Conservation (phyloP, 164 flowering plant species). For the Aristolochia californica region DNA sequence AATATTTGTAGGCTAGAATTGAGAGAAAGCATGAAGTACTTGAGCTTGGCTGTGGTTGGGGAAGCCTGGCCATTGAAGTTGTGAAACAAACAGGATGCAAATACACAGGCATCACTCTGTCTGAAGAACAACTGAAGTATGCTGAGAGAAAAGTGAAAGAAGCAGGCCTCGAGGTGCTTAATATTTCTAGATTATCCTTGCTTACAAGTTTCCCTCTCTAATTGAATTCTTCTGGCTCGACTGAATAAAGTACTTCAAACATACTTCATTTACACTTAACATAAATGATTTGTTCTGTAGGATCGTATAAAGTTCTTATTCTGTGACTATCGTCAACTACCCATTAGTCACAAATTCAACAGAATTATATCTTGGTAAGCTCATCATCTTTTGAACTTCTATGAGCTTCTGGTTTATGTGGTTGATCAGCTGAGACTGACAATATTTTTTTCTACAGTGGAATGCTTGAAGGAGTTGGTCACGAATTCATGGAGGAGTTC, state of each 20-base stretch:
- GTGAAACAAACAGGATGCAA: constrained; percentile 81
- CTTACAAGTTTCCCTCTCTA: neutral
- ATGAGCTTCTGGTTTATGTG: neutral
- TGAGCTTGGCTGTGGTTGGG: constrained; percentile 97
- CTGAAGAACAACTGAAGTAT: constrained; percentile 64
- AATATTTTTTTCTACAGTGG: constrained; percentile 36
- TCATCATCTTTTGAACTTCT: neutral
- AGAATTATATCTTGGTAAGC: constrained; percentile 80
- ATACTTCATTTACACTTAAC: no score
- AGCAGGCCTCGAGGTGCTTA: constrained; percentile 70
- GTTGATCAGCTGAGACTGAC: neutral
- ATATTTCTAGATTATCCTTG: neutral
- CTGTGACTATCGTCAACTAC: constrained; percentile 80
- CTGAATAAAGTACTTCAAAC: no score
- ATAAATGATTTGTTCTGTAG: constrained; percentile 21
- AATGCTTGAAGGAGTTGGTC: constrained; percentile 91
- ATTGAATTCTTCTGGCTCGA: neutral
- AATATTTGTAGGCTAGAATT: constrained; percentile 53
- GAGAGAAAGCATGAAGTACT: constrained; percentile 56
- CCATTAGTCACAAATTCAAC: constrained; percentile 42
- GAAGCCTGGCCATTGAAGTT: constrained; percentile 80
- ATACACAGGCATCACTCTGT: constrained; percentile 91
- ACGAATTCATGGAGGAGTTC: constrained; percentile 79
- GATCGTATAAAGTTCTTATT: constrained; percentile 57
- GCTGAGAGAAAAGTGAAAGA: constrained; percentile 68